Percentiles rank a stretch among this genome's conserved stretches.
phyloP scores from a whole-genome alignment of 768 basidiomycete genomes.

The Suillus variegatus region DNA sequence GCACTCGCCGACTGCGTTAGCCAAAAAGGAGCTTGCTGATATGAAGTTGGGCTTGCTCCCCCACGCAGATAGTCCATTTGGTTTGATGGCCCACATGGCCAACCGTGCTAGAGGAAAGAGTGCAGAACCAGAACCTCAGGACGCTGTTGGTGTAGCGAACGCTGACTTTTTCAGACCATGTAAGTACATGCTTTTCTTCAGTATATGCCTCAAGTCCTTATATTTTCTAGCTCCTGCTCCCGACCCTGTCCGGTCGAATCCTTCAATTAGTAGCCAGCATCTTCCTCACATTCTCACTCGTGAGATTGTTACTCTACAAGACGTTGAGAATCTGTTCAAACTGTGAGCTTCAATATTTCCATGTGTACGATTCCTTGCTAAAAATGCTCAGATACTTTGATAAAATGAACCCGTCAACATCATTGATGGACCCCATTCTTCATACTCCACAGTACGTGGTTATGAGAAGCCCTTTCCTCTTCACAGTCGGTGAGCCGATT shows the following conservation, averaged over 20 bases:
- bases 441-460: conserved; percentile 84
- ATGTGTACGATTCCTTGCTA: neutral
- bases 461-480: conserved; percentile 86
- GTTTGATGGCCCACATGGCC: conserved; percentile 70
- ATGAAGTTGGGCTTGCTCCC: conserved; percentile 60
- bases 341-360: conserved; percentile 45
- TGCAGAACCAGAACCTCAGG: conserved; percentile 46
- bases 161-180: conserved; percentile 68
- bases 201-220: neutral
- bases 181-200: conserved; percentile 30
- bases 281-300: conserved; percentile 66
- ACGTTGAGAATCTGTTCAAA: conserved; percentile 72
- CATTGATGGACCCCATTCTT: conserved; percentile 76
- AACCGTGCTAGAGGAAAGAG: conserved; percentile 46
- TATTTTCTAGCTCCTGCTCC: conserved; percentile 39
- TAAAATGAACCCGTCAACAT: conserved; percentile 77
- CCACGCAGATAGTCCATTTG: conserved; percentile 64
- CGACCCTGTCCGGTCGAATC: conserved; percentile 40
- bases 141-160: conserved; percentile 65
- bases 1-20: conserved; percentile 33
- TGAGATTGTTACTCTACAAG: conserved; percentile 60
- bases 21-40: conserved; percentile 38
- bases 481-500: conserved; percentile 79
- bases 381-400: conserved; percentile 61
- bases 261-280: conserved; percentile 45